phyloP scores from a whole-genome alignment of 1,284 basidiomycete species.

The Leccinum idahoense region DNA sequence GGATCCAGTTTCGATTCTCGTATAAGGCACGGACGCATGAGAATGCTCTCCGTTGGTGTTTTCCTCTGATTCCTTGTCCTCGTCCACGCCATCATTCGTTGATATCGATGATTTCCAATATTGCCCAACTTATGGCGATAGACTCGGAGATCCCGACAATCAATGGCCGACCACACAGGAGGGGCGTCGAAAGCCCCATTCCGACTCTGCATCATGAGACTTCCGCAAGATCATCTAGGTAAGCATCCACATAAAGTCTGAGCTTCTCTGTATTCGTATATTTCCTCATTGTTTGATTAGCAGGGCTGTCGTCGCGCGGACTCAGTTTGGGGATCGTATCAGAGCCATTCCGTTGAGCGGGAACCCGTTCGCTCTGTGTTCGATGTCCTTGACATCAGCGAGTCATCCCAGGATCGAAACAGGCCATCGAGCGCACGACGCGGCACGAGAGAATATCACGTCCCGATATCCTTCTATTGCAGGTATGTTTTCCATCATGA shows the following conservation, averaged over 20 bases:
- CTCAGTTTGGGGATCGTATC: slow-evolving; percentile 7
- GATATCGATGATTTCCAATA: slow-evolving; percentile 19
- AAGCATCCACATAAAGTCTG: slow-evolving; percentile 11
- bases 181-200: slow-evolving; percentile 4
- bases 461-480: slow-evolving; percentile 8
- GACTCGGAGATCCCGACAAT: not conserved
- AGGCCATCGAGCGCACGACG: slow-evolving; percentile 5
- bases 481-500: slow-evolving; percentile 12
- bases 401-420: slow-evolving; percentile 16
- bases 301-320: slow-evolving; percentile 4
- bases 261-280: not conserved
- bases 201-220: slow-evolving; percentile 2
- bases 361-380: slow-evolving; percentile 26
- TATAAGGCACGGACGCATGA: slow-evolving; percentile 17
- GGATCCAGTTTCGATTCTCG: slow-evolving; percentile 9
- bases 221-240: slow-evolving; percentile 3
- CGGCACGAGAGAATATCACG: slow-evolving; percentile 6
- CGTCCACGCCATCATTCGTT: slow-evolving; percentile 7
- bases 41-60: slow-evolving; percentile 24
- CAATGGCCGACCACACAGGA: slow-evolving; percentile 6
- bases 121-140: slow-evolving; percentile 2
- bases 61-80: slow-evolving; percentile 12
- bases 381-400: slow-evolving; percentile 24
- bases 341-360: slow-evolving; percentile 21
- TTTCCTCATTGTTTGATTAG: slow-evolving; percentile 1